Evolutionary conservation across 257 asterid genomes (phyloP), one percentile per base, ranked within the genome.

Genomic region (Penstemon newberryi): DNA sequence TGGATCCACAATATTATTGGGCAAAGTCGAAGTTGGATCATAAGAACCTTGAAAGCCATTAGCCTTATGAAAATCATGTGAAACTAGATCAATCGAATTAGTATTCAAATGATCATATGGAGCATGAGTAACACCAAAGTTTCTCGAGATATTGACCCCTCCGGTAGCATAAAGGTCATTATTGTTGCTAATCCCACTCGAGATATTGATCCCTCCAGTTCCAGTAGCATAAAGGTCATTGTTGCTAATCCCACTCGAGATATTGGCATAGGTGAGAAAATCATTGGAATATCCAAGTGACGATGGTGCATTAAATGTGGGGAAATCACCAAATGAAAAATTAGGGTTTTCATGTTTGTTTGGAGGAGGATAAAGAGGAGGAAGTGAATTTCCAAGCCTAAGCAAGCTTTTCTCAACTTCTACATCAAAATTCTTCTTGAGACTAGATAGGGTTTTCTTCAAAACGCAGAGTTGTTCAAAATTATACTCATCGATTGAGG

Each of bases 401-500:
- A 41, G 3, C 70, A 47, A 59, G 18, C 58, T 53, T 2, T 37
- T 56, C 8, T 54, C 51, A 47, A 61, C 52, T 50, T 55, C 67
- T 6, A 1, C 70, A 10, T 74, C 81, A 9, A 80, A 2, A 0
- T 44, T 37, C 60, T 62, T 73, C 72, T 70, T 49, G 50, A 81
- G 63, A 0, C 8, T 62, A 67, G 59, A 18, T 0, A 83, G 8
- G 3, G 56, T 41, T 3, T 70, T 69, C 50, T 73, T 51, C 53
- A 75, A 36, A 0, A 5, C 8, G 3, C 44, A 0, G 4, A 79
- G 84, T 38, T 77, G 62, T 2, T 15, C 68, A 3, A 3, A 4
- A 2, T n/a, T 54, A 55, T 74, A 4, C n/a, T 46, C 75, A 3
- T 79, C 81, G 0, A 72, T 5, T 1, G 79, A 41, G 11, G 55